Evolutionary conservation across 176 grass and related monocot genomes (phyloP).

Genomic region (Chrysopogon serrulatus): DNA sequence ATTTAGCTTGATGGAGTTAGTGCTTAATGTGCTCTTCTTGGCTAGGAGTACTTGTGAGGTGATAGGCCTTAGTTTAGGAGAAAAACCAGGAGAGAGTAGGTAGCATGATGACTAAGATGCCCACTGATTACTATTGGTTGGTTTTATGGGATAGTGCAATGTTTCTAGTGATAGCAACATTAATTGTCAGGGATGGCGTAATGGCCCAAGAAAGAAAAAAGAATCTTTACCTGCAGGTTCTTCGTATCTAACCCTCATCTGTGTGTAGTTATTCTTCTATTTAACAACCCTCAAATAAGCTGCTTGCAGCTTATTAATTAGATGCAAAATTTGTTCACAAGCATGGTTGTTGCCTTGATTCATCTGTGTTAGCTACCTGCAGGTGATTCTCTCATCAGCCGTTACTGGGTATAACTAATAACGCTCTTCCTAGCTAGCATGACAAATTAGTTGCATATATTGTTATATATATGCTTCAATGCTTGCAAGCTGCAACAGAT

Average conservation of each 20-base stretch:
- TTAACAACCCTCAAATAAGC: background rate
- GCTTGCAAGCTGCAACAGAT: background rate
- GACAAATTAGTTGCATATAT: background rate
- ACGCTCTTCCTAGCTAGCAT: background rate
- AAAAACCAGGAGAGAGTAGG: slow-evolving; percentile 23
- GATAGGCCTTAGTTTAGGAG: slow-evolving; percentile 20
- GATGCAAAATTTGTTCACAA: background rate
- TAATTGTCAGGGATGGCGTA: slow-evolving; percentile 28
- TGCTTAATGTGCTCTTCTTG: slow-evolving; percentile 20
- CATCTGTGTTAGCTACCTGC: background rate
- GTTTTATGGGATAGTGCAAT: slow-evolving; percentile 42
- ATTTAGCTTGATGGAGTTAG: background rate
- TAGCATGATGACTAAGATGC: slow-evolving; percentile 50
- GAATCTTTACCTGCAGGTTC: slow-evolving; percentile 26
- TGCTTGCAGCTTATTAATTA: background rate
- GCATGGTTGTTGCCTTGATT: background rate
- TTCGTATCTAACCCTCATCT: slow-evolving; percentile 31
- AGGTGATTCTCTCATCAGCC: background rate
- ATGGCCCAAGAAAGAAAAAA: slow-evolving; percentile 9
- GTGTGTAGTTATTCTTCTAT: background rate
- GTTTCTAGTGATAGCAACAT: slow-evolving; percentile 37
- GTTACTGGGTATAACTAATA: background rate
- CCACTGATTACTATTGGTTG: slow-evolving; percentile 38
- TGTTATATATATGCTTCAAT: no score
- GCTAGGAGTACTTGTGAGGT: slow-evolving; percentile 2